These are phyloP conservation scores for Edaphochlamys debaryana DNA, from an alignment of 139 green algal species.

Conservation along the genomic window DNA sequence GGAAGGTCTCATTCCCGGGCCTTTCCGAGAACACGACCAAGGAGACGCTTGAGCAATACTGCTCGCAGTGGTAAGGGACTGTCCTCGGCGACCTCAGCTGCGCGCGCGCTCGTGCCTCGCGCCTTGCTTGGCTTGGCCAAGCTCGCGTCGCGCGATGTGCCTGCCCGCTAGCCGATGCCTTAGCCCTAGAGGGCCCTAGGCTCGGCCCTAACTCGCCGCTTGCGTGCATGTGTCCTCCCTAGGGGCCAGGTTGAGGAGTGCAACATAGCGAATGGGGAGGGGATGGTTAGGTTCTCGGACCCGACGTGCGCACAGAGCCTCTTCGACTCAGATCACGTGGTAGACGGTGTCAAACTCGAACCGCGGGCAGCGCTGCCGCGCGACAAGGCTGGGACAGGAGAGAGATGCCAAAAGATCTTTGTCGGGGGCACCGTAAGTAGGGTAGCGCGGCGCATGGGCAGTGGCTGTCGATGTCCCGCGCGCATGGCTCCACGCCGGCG, in stretches of 20 bases:
- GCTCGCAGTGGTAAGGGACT: conserved; percentile 37
- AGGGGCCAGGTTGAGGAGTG: conserved; percentile 45
- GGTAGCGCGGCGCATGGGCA: conserved; percentile 15
- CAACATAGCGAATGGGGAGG: conserved; percentile 14
- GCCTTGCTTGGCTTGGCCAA: neutral
- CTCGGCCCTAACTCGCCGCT: conserved; percentile 15
- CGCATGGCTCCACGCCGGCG: no score
- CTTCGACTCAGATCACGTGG: conserved; percentile 64
- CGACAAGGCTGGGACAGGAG: conserved; percentile 54
- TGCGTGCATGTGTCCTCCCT: neutral
- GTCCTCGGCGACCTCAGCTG: no score
- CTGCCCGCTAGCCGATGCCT: no score
- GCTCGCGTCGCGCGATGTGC: no score
- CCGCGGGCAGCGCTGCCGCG: conserved; percentile 80
- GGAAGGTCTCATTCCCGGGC: conserved; percentile 14
- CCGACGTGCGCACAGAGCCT: conserved; percentile 31
- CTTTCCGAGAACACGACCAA: conserved; percentile 12
- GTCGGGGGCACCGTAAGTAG: conserved; percentile 77
- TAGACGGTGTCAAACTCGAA: conserved; percentile 74
- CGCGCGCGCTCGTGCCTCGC: neutral
- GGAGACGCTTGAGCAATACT: conserved; percentile 35
- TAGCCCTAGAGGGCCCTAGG: conserved; percentile 15
- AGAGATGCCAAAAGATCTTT: conserved; percentile 83
- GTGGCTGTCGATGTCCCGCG: no score
- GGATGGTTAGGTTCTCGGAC: conserved; percentile 45